Conservation (phyloP, 1,284 basidiomycete species). For the Schizophyllum amplum region DNA sequence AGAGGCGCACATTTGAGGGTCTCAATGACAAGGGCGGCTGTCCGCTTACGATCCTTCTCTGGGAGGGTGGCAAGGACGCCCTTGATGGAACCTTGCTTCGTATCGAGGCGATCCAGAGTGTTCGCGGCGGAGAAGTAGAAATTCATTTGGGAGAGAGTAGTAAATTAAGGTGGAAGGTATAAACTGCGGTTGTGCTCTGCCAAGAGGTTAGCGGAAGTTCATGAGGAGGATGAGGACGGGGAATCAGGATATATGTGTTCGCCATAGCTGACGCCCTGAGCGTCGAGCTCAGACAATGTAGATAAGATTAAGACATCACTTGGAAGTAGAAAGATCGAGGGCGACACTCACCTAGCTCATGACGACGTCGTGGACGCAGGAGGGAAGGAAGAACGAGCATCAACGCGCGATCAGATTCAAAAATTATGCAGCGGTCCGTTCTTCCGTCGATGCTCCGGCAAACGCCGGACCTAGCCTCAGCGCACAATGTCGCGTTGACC, state of each 20-base stretch:
- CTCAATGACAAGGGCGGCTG: conserved; percentile 77
- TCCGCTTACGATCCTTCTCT: conserved; percentile 71
- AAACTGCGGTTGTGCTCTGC: no score
- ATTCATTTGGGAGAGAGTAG: conserved; percentile 58
- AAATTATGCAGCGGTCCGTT: not conserved
- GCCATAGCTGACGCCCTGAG: not conserved
- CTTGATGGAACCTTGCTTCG: conserved; percentile 83
- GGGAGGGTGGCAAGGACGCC: conserved; percentile 65
- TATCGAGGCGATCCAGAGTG: conserved; percentile 77
- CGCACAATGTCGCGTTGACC: no score
- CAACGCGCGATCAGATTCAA: not conserved
- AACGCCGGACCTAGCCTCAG: not conserved
- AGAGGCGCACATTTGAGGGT: conserved; percentile 79
- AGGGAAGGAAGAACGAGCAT: not conserved
- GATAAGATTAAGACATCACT: not conserved
- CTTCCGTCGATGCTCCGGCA: not conserved
- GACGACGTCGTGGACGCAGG: not conserved
- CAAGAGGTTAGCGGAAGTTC: not conserved
- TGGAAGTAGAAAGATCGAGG: not conserved
- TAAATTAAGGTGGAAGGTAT: not conserved
- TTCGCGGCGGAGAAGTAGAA: conserved; percentile 87
- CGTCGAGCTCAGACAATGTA: not conserved
- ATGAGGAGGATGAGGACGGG: not conserved
- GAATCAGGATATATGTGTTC: not conserved
- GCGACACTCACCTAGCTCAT: not conserved